A percentile compares a stretch with the other conserved stretches of the same genome.
Conservation (phyloP, 305 asterid genomes). For the Solanum hybrid region DNA sequence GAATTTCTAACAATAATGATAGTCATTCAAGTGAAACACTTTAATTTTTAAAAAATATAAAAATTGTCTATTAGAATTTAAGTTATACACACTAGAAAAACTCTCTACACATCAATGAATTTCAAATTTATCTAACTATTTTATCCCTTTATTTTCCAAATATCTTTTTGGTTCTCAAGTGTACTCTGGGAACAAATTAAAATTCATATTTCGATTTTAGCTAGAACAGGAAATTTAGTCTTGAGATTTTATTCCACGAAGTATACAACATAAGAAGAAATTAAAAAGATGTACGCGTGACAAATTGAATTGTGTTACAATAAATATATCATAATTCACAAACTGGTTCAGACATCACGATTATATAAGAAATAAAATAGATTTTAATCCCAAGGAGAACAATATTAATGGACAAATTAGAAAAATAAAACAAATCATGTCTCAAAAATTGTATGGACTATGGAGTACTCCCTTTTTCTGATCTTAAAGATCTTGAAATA, state of each 20-base stretch:
- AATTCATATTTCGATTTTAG: not conserved
- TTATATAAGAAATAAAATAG: not conserved
- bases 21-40: not conserved
- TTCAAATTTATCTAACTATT: not conserved
- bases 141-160: not conserved
- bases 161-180: not conserved
- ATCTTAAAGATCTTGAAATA: conserved; percentile 29
- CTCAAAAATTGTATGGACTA: conserved; percentile 1
- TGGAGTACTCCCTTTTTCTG: conserved; percentile 4
- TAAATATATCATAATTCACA: too few relatives aligned
- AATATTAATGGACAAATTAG: not conserved
- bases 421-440: not conserved
- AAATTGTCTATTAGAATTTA: not conserved
- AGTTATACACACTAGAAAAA: not conserved
- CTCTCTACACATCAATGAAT: not conserved
- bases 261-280: not conserved
- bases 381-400: not conserved
- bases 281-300: not conserved
- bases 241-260: not conserved
- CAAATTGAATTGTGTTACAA: not conserved
- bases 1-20: not conserved
- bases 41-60: too few relatives aligned
- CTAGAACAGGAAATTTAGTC: not conserved
- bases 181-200: not conserved
- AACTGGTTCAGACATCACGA: fast-evolving